phyloP scores from a whole-genome alignment of 345 rosid species.

The Eutrema yunnanense region DNA sequence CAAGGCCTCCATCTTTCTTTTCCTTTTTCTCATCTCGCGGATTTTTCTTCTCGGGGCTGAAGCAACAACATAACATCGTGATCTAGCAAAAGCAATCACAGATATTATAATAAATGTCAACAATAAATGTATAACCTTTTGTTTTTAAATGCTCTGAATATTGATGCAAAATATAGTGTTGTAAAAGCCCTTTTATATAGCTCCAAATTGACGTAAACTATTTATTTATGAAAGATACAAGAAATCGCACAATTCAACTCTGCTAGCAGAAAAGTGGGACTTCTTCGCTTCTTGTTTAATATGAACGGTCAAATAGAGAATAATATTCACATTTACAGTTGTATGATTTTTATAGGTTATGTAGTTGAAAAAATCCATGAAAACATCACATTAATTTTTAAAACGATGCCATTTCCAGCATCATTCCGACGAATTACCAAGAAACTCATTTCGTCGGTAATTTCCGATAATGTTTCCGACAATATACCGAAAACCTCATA shows the following conservation, averaged over 20 bases:
- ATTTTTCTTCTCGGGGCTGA: constrained; percentile 9
- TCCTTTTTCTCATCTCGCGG: constrained; percentile 1
- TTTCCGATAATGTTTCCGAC: too few relatives aligned
- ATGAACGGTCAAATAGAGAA: background rate
- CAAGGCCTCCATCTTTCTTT: constrained; percentile 21
- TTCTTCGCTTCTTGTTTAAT: background rate
- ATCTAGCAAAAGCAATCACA: constrained; percentile 3
- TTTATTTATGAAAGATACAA: background rate
- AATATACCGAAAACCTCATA: too few relatives aligned
- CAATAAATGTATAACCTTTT: background rate
- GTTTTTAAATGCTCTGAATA: background rate
- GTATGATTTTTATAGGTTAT: too few relatives aligned
- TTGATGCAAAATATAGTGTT: background rate
- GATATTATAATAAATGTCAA: background rate
- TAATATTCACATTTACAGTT: background rate
- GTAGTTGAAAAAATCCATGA: too few relatives aligned
- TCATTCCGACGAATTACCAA: too few relatives aligned
- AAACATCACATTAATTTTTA: background rate
- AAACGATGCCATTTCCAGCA: too few relatives aligned
- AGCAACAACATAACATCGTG: constrained; percentile 20
- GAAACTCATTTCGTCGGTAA: too few relatives aligned
- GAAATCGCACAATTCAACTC: background rate
- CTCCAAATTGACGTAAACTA: background rate
- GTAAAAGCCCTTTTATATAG: constrained; percentile 2
- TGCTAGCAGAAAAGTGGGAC: background rate